A percentile compares a stretch with the other conserved stretches of the same genome.
Evolutionary conservation across 768 basidiomycete species (phyloP).

Genomic region (Pholiota conissans): DNA sequence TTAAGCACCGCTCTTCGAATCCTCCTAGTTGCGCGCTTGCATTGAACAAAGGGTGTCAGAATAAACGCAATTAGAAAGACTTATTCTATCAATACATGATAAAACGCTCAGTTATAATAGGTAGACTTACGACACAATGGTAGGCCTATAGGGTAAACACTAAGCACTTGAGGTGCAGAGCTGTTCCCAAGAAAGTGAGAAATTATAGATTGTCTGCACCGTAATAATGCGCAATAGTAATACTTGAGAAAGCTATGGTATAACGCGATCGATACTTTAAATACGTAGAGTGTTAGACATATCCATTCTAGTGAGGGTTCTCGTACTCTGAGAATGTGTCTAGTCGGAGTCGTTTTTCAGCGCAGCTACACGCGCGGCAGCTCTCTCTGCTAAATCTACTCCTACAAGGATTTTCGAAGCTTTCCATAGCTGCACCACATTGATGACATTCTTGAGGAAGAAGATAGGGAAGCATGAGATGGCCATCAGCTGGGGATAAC

Average conservation of each 20-base stretch:
- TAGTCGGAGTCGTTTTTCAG: conserved; percentile 22
- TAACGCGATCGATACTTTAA: conserved; percentile 2
- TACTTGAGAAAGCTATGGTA: conserved; percentile 5
- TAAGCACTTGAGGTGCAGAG: too few relatives aligned
- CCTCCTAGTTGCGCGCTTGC: background rate
- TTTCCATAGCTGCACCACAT: conserved; percentile 97
- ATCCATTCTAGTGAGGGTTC: conserved; percentile 10
- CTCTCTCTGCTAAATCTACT: conserved; percentile 86
- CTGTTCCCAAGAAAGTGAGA: background rate
- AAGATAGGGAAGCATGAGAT: conserved; percentile 65
- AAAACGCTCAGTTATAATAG: too few relatives aligned
- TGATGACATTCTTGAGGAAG: conserved; percentile 86
- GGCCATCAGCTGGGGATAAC: conserved; percentile 79
- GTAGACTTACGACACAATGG: too few relatives aligned
- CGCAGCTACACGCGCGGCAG: conserved; percentile 52
- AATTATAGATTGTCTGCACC: conserved; percentile 8
- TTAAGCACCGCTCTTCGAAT: background rate
- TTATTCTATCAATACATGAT: too few relatives aligned
- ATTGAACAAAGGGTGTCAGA: background rate
- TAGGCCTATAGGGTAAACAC: too few relatives aligned
- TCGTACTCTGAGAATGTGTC: conserved; percentile 1
- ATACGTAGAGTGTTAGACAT: background rate
- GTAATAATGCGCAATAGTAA: background rate
- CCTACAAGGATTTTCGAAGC: conserved; percentile 94
- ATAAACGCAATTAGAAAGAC: too few relatives aligned